Evolutionary conservation across 2,329 filamentous ascomycete species (phyloP), one percentile per base, ranked within the genome.

Genomic region (Coleophoma eucalyptorum): DNA sequence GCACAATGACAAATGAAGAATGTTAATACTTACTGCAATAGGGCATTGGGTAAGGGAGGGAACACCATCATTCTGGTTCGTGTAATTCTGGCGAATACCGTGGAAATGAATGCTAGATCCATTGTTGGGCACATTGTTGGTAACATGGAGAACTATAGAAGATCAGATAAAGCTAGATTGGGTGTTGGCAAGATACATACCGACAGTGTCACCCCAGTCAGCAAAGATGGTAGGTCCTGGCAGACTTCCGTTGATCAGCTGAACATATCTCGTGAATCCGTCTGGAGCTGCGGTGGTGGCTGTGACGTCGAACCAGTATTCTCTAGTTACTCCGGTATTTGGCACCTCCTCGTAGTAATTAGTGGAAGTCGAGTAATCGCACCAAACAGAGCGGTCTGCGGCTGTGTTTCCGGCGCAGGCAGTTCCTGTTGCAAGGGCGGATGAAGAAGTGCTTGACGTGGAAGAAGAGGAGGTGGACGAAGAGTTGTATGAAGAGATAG

Each of bases 31-130:
- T 26, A 26, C 26, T 26, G 79, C 68, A 52, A 87, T 80, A 2
- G 86, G 84, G 55, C 86, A 90, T 64, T 89, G 84, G 5, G 76
- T 78, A 32, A 79, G 50, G 12, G 73, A 71, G 21, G 67, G 66
- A 1, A 69, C 68, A 19, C 73, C 73, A 52, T 76, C 73, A 56
- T 66, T 65, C 41, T 71, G 58, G 40, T 68, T 70, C 10, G 65
- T 66, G 31, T 68, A 62, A 15, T 71, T 62, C 53, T 74, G 70
- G 12, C 71, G 62, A 19, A 78, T 60, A 26, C 76, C 76, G 53
- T 79, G 76, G 69, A 72, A 78, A 54, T 78, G 75, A 37, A 59
- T 19, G 19, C 44, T 47, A 13, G 55, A 56, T 19, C 57, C 55
- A 72, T 78, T 75, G 35, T 69, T 62, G 8, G 64, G 63, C 7